Evolutionary conservation across 1,284 basidiomycete species (phyloP), one percentile per base, ranked within the genome.

Genomic region (Omphalotus olearius): DNA sequence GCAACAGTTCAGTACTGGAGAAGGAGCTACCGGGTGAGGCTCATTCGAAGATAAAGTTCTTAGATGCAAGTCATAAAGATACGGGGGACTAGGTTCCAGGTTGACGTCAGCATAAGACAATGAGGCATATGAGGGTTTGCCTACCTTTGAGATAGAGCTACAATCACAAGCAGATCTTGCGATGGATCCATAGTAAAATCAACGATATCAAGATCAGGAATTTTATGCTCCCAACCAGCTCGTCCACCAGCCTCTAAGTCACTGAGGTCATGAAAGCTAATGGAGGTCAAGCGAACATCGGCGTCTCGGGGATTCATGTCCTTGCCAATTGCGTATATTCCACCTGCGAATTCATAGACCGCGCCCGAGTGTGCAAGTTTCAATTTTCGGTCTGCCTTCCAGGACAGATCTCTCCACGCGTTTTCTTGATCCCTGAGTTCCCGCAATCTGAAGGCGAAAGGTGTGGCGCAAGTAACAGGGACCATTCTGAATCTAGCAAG

Each of bases 151-250:
- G 68, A 68, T 6, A 72, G 62, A 5, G 71, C 66, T 16, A 79
- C 69, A 10, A 80, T 69, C 10, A 76, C 70, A 20, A 79, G 64
- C 7, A 80, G 59, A 58, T 80, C 75, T 60, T 79, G 76, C 2
- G 68, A 64, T 6, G 75, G 76, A 62, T 78, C 76, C 70, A 80
- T 77, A 0, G 76, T 77, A 48, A 79, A 78, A 57, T 79, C 76
- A 23, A 78, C 66, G 44, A 78, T 69, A 30, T 64, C 65, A 26
- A 73, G 51, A 39, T 70, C 68, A 20, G 57, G 59, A 62, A 71
- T 70, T 20, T 59, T 50, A 56, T 76, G 71, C 0, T 69, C 72
- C 75, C 74, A 77, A 61, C 50, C 69, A 53, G 40, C 64, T 60
- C 37, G 62, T 36, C 16, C 51, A 30, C 18, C 56, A 53, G 33